Percentiles rank a stretch among this genome's conserved stretches.
Conservation (phyloP, 352 stramenopile genomes). For the Globisporangium perplexum region DNA sequence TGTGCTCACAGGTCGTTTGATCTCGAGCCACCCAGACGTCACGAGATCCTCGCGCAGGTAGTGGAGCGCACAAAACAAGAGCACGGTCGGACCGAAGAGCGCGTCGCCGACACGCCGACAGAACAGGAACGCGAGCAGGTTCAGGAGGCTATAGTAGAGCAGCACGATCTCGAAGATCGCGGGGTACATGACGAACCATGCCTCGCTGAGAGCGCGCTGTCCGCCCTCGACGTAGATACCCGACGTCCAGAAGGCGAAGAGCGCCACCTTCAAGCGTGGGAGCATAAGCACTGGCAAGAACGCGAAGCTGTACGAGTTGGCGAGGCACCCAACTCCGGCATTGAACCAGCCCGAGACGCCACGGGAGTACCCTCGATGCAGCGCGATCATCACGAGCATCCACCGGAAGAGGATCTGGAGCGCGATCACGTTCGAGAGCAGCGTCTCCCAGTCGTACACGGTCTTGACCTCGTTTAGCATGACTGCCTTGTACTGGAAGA, state of each 20-base stretch:
- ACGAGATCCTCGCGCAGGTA: conserved; percentile 1
- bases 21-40: conserved; percentile 1
- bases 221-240: conserved; percentile 19
- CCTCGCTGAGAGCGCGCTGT: conserved; percentile 11
- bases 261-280: conserved; percentile 12
- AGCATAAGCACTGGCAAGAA: conserved; percentile 18
- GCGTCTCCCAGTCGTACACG: conserved; percentile 9
- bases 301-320: conserved; percentile 8
- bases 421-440: conserved; percentile 7
- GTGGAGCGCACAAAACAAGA: conserved; percentile 16
- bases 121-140: conserved; percentile 7
- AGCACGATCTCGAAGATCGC: conserved; percentile 22
- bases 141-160: conserved; percentile 22
- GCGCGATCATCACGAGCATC: conserved; percentile 5
- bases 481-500: conserved; percentile 2
- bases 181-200: conserved; percentile 33
- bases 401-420: conserved; percentile 9
- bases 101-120: conserved; percentile 19
- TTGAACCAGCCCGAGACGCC: neutral
- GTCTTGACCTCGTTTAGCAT: neutral
- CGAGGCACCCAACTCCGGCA: conserved; percentile 6
- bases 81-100: conserved; percentile 20
- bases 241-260: conserved; percentile 23
- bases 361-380: conserved; percentile 1
- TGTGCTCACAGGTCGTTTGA: neutral